Base-by-base conservation (phyloP, 1,284 basidiomycete species). In the Rhodotorula sp. region DNA sequence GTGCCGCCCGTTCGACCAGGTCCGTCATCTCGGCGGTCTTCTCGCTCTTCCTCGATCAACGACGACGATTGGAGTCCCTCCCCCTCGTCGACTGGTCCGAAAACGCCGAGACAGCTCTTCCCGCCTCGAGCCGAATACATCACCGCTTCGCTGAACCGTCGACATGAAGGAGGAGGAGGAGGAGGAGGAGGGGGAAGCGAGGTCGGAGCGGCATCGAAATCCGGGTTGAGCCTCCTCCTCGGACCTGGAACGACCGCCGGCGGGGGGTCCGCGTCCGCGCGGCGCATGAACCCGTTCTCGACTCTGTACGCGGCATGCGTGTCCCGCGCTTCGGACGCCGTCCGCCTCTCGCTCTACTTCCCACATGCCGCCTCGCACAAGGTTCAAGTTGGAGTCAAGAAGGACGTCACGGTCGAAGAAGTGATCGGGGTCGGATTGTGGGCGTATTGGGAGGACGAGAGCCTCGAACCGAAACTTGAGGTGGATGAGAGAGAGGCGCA, bases 381-480 rank as follows among this genome's bases (percentile, higher is more conserved):
- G 54, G 79, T 86, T 74, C 79, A 82, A 66, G 79, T 84, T 26
- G 89, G 86, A 69, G 91, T 98, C 10, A 84, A 93, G 68, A 89
- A 89, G 76, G 95, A 98, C 78, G 91, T 93, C 0, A 91, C 90
- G 0, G 89, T 98, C 23, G 97, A 99, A 80, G 96, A 99, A 80
- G 91, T 97, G 5, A 91, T 97, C 65, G 97, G 97, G 0, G 95
- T 92, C 81, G 90, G 91, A 0, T 80, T 99, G 56, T 97, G 89
- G 87, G 90, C 84, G 47, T 99, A 94, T 78, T 92, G 92, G 88
- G 94, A 98, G 79, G 89, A 92, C 76, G 87, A 92, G 76, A 87
- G 34, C 1, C 26, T 86, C 0, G 89, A 93, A 21, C 31, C 39
- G 0, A 87, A 87, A 77, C 81, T 97, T 46, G 67, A 80, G 46